phyloP scores from a whole-genome alignment of 2,329 filamentous ascomycete species.

The Domatiomyces catenatus region DNA sequence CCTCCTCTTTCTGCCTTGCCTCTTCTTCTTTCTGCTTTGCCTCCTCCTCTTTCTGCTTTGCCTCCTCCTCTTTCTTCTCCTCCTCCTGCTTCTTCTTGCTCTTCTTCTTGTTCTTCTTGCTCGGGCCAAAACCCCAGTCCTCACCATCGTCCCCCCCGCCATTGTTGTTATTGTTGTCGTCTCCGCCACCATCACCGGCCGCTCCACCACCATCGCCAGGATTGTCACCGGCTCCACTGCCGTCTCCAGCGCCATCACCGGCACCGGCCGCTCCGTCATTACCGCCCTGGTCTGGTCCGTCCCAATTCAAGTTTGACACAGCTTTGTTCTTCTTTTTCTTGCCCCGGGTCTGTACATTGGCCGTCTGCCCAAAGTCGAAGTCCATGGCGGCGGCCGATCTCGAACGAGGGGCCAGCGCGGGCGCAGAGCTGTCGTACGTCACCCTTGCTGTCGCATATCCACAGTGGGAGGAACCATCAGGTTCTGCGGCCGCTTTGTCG shows the following conservation, averaged over 20 bases:
- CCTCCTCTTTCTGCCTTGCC: conserved; percentile 22
- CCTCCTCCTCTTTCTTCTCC: conserved; percentile 20
- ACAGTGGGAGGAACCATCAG: conserved; percentile 21
- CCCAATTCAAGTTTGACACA: conserved; percentile 28
- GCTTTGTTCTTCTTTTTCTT: conserved; percentile 31
- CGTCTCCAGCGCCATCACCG: conserved; percentile 20
- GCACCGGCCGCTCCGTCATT: conserved; percentile 25
- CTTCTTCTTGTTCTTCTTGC: conserved; percentile 25
- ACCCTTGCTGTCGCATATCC: background rate
- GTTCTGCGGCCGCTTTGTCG: conserved; percentile 30
- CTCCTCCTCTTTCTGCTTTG: conserved; percentile 17
- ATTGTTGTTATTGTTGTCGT: conserved; percentile 24
- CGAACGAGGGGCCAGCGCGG: background rate
- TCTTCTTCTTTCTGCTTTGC: conserved; percentile 21
- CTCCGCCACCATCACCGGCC: conserved; percentile 20
- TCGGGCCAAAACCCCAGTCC: conserved; percentile 24
- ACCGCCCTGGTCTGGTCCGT: conserved; percentile 32
- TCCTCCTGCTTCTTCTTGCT: conserved; percentile 22
- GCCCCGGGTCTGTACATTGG: conserved; percentile 15
- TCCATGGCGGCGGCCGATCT: conserved; percentile 8
- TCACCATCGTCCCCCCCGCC: conserved; percentile 29
- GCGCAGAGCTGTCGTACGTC: background rate
- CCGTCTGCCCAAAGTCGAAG: conserved; percentile 16
- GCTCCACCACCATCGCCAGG: conserved; percentile 20
- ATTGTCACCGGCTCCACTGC: conserved; percentile 22